Base-by-base conservation (phyloP, 495 filamentous ascomycete genomes). In the Bryoglossum gracile region DNA sequence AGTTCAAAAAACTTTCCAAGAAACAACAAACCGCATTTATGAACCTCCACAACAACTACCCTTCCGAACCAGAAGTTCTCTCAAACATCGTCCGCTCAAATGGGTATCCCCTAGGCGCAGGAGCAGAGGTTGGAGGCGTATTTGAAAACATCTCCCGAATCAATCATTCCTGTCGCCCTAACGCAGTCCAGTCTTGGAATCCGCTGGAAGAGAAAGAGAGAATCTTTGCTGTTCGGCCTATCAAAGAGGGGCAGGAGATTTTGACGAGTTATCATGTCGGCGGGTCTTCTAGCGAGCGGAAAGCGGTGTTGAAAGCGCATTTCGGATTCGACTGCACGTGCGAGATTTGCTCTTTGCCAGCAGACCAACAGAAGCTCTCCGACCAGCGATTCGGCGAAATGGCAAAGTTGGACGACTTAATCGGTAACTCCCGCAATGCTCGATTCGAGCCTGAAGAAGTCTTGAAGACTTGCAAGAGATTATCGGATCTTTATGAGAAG, bases 111-210 rank as follows among this genome's bases (percentile, higher is more conserved):
- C 57, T 64, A 23, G 64, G 64, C 3, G 48, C 61, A 5, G 57
- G 57, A 26, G 55, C 57, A 6, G 52, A 45, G 1, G 55, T 60
- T 9, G 61, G 64, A 2, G 69, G 64, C 0, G 54, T 72, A 23
- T 72, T 63, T 43, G 52, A 56, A 2, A 64, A 54, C 13, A 61
- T 66, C 28, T 62, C 57, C 16, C 55, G 63, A 10, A 62, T 75
- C 43, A 67, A 69, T 34, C 72, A 75, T 46, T 62, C 57, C 41
- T 75, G 72, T 53, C 47, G 52, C 0, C 68, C 69, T 1, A 75
- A 75, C 49, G 62, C 65, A 0, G 58, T 65, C 16, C 62, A 66
- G 45, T 55, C 54, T 3, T 73, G 67, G 66, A 73, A 73, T 48
- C 58, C 55, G 1, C 45, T 51, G 8, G 28, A 59, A 1, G 35